Conservation (phyloP, 2,329 filamentous ascomycete species). For the Xylariaceae sp. region DNA sequence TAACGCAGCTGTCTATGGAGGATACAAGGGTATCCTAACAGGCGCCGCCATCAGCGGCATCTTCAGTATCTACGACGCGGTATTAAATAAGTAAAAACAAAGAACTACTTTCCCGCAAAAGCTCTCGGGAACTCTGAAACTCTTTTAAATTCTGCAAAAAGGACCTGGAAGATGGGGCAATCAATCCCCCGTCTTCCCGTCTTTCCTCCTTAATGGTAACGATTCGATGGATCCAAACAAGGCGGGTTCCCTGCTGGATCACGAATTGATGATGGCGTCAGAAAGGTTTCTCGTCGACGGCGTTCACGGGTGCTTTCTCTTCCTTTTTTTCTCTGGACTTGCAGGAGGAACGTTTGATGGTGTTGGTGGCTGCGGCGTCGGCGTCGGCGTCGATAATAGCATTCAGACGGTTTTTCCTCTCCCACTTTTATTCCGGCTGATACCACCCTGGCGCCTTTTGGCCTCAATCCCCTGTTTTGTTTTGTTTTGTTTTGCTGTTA, state of each 20-base stretch:
- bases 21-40: slow-evolving; percentile 63
- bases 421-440: no score
- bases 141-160: neutral
- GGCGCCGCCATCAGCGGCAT: slow-evolving; percentile 63
- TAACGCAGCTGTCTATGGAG: slow-evolving; percentile 62
- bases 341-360: no score
- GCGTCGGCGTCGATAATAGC: no score
- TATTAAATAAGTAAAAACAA: slow-evolving; percentile 57
- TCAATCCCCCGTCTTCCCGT: neutral
- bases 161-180: slow-evolving; percentile 3
- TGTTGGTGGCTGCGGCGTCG: no score
- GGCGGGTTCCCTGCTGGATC: neutral
- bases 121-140: no score
- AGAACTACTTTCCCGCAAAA: slow-evolving; percentile 17
- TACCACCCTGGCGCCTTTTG: no score
- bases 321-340: no score
- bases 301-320: no score
- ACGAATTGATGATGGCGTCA: neutral
- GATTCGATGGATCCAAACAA: neutral
- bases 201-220: neutral
- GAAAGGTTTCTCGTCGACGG: no score
- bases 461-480: no score
- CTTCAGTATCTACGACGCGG: slow-evolving; percentile 70
- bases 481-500: no score
- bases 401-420: no score